phyloP scores from a whole-genome alignment of 2,329 filamentous ascomycete genomes.

The Cadophora sp. region DNA sequence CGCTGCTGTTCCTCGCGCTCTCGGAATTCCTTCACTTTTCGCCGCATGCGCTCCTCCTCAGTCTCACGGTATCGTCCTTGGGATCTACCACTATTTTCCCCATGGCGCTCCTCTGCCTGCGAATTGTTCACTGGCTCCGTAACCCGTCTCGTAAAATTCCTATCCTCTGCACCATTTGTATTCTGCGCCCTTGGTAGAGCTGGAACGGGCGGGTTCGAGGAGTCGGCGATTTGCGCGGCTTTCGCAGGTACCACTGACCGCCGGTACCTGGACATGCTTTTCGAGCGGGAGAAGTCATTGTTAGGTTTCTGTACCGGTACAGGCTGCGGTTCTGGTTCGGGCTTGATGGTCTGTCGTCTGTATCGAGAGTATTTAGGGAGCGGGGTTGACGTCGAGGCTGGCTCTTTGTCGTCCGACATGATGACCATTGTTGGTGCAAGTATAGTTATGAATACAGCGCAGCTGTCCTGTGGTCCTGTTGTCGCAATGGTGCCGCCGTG shows the following conservation, averaged over 20 bases:
- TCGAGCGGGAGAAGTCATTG: slow-evolving; percentile 41
- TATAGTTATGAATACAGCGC: slow-evolving; percentile 8
- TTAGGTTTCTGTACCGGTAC: slow-evolving; percentile 38
- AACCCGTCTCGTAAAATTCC: slow-evolving; percentile 26
- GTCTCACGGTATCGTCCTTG: slow-evolving; percentile 29
- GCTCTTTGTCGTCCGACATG: slow-evolving; percentile 37
- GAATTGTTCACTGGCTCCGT: slow-evolving; percentile 31
- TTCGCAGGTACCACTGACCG: slow-evolving; percentile 35
- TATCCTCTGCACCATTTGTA: background rate
- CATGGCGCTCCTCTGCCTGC: slow-evolving; percentile 15
- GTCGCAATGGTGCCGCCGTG: slow-evolving; percentile 10
- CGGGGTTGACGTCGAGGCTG: slow-evolving; percentile 23
- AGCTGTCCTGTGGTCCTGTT: slow-evolving; percentile 17
- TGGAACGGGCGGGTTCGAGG: slow-evolving; percentile 24
- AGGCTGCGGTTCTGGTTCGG: slow-evolving; percentile 44
- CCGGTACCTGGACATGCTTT: slow-evolving; percentile 50
- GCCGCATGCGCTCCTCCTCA: slow-evolving; percentile 34
- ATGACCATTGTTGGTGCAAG: background rate
- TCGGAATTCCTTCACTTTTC: slow-evolving; percentile 32
- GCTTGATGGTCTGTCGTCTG: slow-evolving; percentile 51
- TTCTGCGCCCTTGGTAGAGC: slow-evolving; percentile 15
- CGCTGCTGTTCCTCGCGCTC: slow-evolving; percentile 31
- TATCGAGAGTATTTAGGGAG: slow-evolving; percentile 62
- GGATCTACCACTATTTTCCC: background rate
- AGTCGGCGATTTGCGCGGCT: slow-evolving; percentile 26